Evolutionary conservation across 2,329 filamentous ascomycete genomes (phyloP).

Genomic region (Pseudogymnoascus sp.): DNA sequence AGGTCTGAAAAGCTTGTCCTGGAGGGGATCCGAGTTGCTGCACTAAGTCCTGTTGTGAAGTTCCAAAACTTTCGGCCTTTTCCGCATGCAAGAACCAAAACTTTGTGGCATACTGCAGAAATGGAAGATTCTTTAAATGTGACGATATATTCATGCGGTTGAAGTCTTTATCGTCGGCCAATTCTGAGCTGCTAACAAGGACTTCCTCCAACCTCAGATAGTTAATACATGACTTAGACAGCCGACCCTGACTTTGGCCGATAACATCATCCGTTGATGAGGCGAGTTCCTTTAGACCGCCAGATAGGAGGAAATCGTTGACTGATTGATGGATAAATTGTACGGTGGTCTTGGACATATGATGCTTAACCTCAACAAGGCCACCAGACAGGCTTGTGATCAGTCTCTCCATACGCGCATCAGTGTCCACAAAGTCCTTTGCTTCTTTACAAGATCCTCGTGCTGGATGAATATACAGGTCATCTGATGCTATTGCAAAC

Average conservation of each 20-base stretch:
- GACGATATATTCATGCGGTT: neutral
- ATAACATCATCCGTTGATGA: neutral
- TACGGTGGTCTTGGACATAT: conserved; percentile 18
- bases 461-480: neutral
- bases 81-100: conserved; percentile 14
- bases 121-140: neutral
- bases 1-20: neutral
- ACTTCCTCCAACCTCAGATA: conserved; percentile 10
- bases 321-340: conserved; percentile 30
- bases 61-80: neutral
- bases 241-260: conserved; percentile 13
- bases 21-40: neutral
- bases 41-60: neutral
- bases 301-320: neutral
- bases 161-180: neutral
- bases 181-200: neutral
- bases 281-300: neutral
- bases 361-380: conserved; percentile 19
- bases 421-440: conserved; percentile 13
- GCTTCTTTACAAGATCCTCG: neutral
- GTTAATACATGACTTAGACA: conserved; percentile 15
- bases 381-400: conserved; percentile 20
- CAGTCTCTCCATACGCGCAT: conserved; percentile 18
- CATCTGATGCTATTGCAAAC: neutral
- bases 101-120: conserved; percentile 1